A percentile compares a stretch with the other conserved stretches of the same genome.
These are phyloP conservation scores for Neurospora sp. DNA, from an alignment of 495 filamentous ascomycete species.

Conservation along the genomic window DNA sequence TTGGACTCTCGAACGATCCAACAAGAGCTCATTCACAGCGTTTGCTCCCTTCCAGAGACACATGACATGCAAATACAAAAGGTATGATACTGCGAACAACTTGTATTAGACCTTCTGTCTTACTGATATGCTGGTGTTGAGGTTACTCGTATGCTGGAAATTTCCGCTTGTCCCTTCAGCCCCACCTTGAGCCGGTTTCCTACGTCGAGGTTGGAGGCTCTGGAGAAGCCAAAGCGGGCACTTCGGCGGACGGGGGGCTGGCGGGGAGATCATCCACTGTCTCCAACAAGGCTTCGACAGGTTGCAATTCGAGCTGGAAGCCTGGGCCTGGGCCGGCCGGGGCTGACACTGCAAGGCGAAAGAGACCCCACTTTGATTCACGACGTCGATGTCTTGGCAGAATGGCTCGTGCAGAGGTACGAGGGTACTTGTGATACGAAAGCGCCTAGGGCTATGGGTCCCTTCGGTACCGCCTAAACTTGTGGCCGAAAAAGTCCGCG, in stretches of 20 bases:
- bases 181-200: neutral
- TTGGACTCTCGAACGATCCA: neutral
- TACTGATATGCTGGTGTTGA: neutral
- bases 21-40: neutral
- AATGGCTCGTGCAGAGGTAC: neutral
- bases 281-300: neutral
- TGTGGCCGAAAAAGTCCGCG: slow-evolving; percentile 18
- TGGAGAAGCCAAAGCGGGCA: neutral
- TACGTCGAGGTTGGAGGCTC: neutral
- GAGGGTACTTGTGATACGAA: neutral
- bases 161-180: neutral
- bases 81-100: neutral
- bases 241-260: neutral
- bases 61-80: neutral
- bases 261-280: neutral
- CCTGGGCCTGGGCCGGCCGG: neutral
- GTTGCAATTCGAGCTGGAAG: neutral
- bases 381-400: neutral
- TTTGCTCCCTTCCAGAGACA: neutral
- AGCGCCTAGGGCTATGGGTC: neutral
- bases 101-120: neutral
- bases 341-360: neutral
- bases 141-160: neutral
- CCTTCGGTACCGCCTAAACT: slow-evolving; percentile 14
- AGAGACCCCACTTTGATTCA: neutral